These are phyloP conservation scores for Wallacemonas sp. DNA, from an alignment of 208 protist species.

Conservation along the genomic window DNA sequence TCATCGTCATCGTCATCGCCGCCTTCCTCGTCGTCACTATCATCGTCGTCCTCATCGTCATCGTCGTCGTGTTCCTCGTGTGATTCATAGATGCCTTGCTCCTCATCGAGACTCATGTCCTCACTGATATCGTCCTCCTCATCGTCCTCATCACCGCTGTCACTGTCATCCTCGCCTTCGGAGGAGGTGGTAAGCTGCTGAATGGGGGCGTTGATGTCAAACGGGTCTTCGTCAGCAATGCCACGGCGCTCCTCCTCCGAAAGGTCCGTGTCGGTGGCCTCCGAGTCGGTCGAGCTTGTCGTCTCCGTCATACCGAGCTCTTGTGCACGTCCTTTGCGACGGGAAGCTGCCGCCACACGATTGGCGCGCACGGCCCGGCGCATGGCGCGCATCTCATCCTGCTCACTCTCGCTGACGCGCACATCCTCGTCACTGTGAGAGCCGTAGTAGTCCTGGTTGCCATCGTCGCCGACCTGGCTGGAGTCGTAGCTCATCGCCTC, in stretches of 20 bases:
- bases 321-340: not conserved
- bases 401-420: constrained; percentile 24
- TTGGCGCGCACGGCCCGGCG: constrained; percentile 22
- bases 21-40: constrained; percentile 26
- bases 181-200: constrained; percentile 12
- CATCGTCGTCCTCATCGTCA: constrained; percentile 21
- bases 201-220: constrained; percentile 6
- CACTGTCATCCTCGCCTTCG: constrained; percentile 12
- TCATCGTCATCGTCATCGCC: constrained; percentile 28
- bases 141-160: not conserved
- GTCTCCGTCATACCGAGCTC: not conserved
- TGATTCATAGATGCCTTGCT: constrained; percentile 1
- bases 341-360: not conserved
- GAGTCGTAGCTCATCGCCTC: constrained; percentile 36
- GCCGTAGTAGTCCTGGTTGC: constrained; percentile 57
- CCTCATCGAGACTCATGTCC: constrained; percentile 12
- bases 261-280: not conserved
- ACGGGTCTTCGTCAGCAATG: constrained; percentile 2
- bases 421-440: constrained; percentile 27
- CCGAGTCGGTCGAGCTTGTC: constrained; percentile 2
- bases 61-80: constrained; percentile 26
- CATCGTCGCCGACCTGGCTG: constrained; percentile 54
- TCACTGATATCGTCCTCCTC: constrained; percentile 13
- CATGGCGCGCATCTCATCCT: constrained; percentile 31
- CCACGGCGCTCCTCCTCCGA: constrained; percentile 5